Conservation (phyloP, 1,284 basidiomycete species). For the Exobasidium rhododendri region DNA sequence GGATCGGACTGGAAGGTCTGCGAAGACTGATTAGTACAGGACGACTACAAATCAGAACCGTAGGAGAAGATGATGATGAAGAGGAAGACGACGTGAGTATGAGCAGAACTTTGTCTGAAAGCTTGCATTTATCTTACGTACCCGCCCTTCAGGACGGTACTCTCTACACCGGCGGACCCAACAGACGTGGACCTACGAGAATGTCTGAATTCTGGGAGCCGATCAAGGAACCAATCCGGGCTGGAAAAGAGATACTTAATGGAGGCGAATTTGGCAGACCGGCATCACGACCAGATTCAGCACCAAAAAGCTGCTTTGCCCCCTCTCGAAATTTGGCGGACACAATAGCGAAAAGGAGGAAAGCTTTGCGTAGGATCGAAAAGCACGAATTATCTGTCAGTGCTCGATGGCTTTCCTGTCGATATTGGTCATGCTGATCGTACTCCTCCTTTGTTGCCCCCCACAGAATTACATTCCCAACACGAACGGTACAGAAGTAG, state of each 20-base stretch:
- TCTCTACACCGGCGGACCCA: conserved; percentile 27
- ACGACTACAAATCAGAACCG: conserved; percentile 19
- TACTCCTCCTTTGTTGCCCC: neutral
- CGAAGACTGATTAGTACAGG: conserved; percentile 28
- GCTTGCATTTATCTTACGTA: neutral
- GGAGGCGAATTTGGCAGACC: conserved; percentile 77
- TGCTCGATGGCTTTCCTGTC: neutral
- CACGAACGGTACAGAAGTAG: conserved; percentile 79
- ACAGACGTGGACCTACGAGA: conserved; percentile 8
- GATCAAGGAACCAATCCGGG: conserved; percentile 65
- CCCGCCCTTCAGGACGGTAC: conserved; percentile 20
- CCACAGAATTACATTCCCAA: conserved; percentile 71
- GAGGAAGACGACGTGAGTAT: conserved; percentile 21
- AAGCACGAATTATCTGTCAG: conserved; percentile 15
- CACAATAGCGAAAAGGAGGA: conserved; percentile 3
- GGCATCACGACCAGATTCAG: conserved; percentile 8
- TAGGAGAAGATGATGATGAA: conserved; percentile 24
- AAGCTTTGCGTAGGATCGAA: conserved; percentile 15
- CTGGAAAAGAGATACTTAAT: conserved; percentile 69
- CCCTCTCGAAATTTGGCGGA: conserved; percentile 17
- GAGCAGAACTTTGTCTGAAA: neutral
- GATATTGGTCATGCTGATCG: conserved; percentile 11
- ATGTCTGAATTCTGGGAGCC: conserved; percentile 47
- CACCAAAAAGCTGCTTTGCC: conserved; percentile 10
- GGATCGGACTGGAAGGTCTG: conserved; percentile 33